Conservation (phyloP, 352 stramenopile species). For the Salisapilia sapeloensis region DNA sequence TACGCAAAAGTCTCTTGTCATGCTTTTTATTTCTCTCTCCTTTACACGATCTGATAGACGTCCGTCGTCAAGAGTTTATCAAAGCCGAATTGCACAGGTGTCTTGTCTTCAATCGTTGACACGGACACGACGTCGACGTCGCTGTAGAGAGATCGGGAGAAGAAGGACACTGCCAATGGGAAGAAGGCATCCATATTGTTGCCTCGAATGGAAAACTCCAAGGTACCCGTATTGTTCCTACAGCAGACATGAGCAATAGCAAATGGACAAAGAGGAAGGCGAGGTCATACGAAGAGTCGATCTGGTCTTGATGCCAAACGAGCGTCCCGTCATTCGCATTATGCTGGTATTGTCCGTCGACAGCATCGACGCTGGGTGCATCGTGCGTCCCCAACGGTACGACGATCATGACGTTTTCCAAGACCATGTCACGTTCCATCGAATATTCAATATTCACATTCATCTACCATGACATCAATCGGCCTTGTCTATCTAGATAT, state of each 20-base stretch:
- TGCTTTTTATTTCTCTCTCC: too few species aligned
- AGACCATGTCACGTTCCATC: conserved; percentile 72
- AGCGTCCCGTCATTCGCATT: conserved; percentile 49
- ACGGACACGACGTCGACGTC: conserved; percentile 67
- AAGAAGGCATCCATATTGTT: conserved; percentile 75
- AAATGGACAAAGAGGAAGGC: not conserved
- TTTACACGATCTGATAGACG: conserved; percentile 81
- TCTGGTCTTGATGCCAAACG: conserved; percentile 70
- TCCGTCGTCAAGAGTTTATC: conserved; percentile 80
- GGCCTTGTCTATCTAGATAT: not conserved
- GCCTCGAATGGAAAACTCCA: conserved; percentile 72
- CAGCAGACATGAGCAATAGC: not conserved
- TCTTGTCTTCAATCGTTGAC: conserved; percentile 50
- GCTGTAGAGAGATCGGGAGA: conserved; percentile 78
- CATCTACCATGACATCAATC: conserved; percentile 13
- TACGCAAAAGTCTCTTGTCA: conserved; percentile 4
- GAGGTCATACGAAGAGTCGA: conserved; percentile 48
- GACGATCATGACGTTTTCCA: conserved; percentile 80
- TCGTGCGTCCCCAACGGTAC: conserved; percentile 60
- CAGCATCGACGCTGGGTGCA: conserved; percentile 45
- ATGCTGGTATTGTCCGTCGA: conserved; percentile 80
- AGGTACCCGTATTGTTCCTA: conserved; percentile 65
- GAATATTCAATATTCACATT: conserved; percentile 81
- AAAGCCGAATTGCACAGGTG: conserved; percentile 61
- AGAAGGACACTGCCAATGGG: conserved; percentile 78